A percentile compares a stretch with the other conserved stretches of the same genome.
phyloP scores from a whole-genome alignment of 768 basidiomycete species.

The Gautieria morchelliformis region DNA sequence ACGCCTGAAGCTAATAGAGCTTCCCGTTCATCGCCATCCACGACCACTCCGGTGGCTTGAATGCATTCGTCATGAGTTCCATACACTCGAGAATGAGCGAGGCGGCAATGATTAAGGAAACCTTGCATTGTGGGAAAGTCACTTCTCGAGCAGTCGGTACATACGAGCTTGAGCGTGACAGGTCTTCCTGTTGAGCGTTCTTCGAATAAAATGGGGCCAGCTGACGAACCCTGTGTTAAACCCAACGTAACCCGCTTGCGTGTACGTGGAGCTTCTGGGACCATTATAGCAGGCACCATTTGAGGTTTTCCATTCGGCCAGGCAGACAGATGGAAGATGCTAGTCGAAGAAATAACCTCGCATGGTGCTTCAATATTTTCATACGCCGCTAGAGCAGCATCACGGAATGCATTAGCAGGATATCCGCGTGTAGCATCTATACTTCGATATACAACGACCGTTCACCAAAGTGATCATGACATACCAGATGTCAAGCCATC shows the following conservation, averaged over 20 bases:
- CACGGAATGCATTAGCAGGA: constrained; percentile 17
- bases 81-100: constrained; percentile 38
- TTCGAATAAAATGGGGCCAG: constrained; percentile 3
- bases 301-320: constrained; percentile 14
- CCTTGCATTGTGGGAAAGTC: constrained; percentile 45
- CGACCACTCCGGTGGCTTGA: constrained; percentile 31
- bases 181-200: constrained; percentile 18
- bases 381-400: constrained; percentile 34
- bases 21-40: constrained; percentile 24
- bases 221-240: constrained; percentile 9
- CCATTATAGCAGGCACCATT: constrained; percentile 10
- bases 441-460: not conserved
- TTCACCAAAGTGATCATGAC: not conserved
- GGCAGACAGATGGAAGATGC: constrained; percentile 14
- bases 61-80: constrained; percentile 45
- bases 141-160: constrained; percentile 33
- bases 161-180: constrained; percentile 28
- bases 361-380: constrained; percentile 31
- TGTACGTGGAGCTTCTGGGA: constrained; percentile 18
- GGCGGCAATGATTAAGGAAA: constrained; percentile 41
- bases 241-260: constrained; percentile 19
- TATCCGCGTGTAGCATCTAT: not conserved
- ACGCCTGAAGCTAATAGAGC: constrained; percentile 27
- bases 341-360: constrained; percentile 26
- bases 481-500: constrained; percentile 13